These are phyloP conservation scores for Gastrodia elata DNA, from an alignment of 106 monocot genomes.

Conservation along the genomic window DNA sequence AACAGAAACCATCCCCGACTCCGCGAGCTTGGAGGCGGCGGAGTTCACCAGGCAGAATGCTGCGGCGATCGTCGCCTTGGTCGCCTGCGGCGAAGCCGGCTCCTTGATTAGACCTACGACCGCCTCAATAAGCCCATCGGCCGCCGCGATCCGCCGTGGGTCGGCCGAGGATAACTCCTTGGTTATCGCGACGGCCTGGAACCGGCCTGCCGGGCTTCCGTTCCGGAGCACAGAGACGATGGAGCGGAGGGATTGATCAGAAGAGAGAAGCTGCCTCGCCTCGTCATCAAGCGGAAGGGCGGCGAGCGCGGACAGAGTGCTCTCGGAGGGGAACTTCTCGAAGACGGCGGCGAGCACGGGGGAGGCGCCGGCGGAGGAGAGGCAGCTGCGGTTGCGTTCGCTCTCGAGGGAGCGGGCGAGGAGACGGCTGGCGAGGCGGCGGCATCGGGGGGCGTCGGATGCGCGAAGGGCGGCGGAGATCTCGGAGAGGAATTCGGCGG, in stretches of 20 bases:
- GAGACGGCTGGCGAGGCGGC: background rate
- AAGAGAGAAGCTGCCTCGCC: background rate
- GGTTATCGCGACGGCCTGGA: conserved; percentile 24
- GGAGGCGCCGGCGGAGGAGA: conserved; percentile 15
- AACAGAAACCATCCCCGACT: conserved; percentile 22
- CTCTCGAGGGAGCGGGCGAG: conserved; percentile 13
- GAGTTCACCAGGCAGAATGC: conserved; percentile 23
- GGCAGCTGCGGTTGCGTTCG: conserved; percentile 29
- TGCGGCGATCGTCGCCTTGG: conserved; percentile 28
- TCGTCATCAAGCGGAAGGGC: conserved; percentile 23
- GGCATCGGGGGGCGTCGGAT: conserved; percentile 1
- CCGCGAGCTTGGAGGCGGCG: conserved; percentile 17
- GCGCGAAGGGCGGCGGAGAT: conserved; percentile 11
- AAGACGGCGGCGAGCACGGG: conserved; percentile 13
- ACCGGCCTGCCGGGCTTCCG: conserved; percentile 18
- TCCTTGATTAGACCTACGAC: conserved; percentile 24
- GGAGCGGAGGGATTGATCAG: conserved; percentile 13
- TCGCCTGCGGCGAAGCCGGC: conserved; percentile 31
- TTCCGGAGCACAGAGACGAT: conserved; percentile 19
- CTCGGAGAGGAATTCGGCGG: conserved; percentile 20
- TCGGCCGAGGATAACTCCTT: conserved; percentile 18
- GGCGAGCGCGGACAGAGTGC: conserved; percentile 35
- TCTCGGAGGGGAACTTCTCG: conserved; percentile 1
- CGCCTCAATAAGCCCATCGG: conserved; percentile 18
- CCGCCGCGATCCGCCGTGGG: background rate